phyloP scores from a whole-genome alignment of 2,329 filamentous ascomycete species.

The Pestalotiopsis sp. region DNA sequence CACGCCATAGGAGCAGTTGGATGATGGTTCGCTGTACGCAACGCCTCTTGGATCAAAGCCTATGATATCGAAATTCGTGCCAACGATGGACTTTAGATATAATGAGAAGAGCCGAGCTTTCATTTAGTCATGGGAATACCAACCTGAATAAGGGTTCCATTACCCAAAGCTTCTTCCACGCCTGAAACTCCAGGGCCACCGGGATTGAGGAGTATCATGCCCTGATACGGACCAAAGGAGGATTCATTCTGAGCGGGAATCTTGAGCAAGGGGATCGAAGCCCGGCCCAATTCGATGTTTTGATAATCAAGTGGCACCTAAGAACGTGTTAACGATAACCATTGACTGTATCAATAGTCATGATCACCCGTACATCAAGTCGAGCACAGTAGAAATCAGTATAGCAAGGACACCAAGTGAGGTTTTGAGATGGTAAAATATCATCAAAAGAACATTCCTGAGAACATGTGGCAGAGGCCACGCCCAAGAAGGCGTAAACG shows the following conservation, averaged over 20 bases:
- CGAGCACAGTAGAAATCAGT: slow-evolving; percentile 25
- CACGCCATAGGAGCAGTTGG: slow-evolving; percentile 13
- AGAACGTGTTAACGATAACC: background rate
- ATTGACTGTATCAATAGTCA: background rate
- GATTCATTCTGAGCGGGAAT: slow-evolving; percentile 14
- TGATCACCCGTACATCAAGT: slow-evolving; percentile 19
- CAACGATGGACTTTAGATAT: background rate
- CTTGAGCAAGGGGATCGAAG: slow-evolving; percentile 18
- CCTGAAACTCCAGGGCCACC: slow-evolving; percentile 15
- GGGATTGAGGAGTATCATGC: slow-evolving; percentile 16
- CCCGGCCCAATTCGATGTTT: slow-evolving; percentile 14
- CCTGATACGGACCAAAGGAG: slow-evolving; percentile 16
- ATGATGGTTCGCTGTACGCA: slow-evolving; percentile 11
- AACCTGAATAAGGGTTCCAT: slow-evolving; percentile 11
- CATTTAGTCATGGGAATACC: background rate
- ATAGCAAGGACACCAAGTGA: slow-evolving; percentile 27
- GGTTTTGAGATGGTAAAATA: slow-evolving; percentile 21
- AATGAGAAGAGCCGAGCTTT: background rate
- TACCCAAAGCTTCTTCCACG: slow-evolving; percentile 8
- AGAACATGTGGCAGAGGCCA: slow-evolving; percentile 6
- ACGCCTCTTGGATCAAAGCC: slow-evolving; percentile 14
- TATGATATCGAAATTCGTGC: slow-evolving; percentile 12
- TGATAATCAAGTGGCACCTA: slow-evolving; percentile 21
- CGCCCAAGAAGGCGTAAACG: slow-evolving; percentile 1
- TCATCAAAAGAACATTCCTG: slow-evolving; percentile 9